Conservation (phyloP, 495 filamentous ascomycete species). For the Friedmanniomyces simplex region DNA sequence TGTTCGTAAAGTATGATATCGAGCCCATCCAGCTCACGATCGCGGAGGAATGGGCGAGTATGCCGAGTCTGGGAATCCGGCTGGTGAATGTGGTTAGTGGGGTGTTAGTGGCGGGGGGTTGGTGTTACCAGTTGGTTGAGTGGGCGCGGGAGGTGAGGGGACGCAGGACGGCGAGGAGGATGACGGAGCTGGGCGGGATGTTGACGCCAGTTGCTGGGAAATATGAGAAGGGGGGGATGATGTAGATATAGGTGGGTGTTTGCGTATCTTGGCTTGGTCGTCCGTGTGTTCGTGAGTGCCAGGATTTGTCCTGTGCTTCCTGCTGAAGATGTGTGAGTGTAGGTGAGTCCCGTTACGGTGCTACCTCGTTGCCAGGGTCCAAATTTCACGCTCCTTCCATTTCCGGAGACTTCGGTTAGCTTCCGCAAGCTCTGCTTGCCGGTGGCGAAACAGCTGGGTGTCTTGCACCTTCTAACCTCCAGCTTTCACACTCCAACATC, state of each 20-base stretch:
- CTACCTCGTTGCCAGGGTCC: background rate
- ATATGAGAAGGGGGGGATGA: background rate
- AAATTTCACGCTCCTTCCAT: background rate
- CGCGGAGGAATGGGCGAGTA: slow-evolving; percentile 64
- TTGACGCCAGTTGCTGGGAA: slow-evolving; percentile 9
- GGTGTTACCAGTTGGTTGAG: slow-evolving; percentile 49
- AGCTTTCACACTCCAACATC: no score
- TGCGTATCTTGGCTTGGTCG: no score
- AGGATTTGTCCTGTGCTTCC: background rate
- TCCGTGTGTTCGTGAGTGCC: no score
- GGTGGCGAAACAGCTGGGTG: no score
- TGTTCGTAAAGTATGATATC: slow-evolving; percentile 99
- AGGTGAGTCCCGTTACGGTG: no score
- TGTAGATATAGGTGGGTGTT: no score
- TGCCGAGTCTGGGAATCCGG: slow-evolving; percentile 65
- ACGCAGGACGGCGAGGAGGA: slow-evolving; percentile 16
- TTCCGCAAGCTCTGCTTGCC: no score
- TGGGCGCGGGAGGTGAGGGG: slow-evolving; percentile 42
- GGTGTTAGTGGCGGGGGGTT: slow-evolving; percentile 52
- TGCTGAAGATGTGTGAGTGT: background rate
- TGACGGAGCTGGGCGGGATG: slow-evolving; percentile 11
- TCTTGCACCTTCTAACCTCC: background rate
- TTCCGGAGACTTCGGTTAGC: background rate
- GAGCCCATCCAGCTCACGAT: slow-evolving; percentile 86
- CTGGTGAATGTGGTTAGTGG: slow-evolving; percentile 57